Conservation (phyloP, 2,329 filamentous ascomycete species). For the Colletotrichum sp. region DNA sequence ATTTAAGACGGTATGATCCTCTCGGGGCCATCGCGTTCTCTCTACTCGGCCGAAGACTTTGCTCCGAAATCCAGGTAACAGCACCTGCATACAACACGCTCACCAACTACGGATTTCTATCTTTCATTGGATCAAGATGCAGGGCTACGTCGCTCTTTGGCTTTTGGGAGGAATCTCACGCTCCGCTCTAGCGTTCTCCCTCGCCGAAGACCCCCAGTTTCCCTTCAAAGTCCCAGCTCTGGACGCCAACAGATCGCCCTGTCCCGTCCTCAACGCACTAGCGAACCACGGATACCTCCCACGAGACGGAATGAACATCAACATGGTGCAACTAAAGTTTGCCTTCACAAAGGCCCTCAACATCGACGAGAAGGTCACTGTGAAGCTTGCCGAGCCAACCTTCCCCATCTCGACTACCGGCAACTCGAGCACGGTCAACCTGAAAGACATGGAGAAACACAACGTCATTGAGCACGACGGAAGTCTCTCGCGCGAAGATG, state of each 20-base stretch:
- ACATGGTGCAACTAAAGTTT: constrained; percentile 2
- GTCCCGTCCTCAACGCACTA: constrained; percentile 47
- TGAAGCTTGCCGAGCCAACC: constrained; percentile 33
- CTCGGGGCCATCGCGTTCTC: accelerated
- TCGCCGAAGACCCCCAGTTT: neutral
- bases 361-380: neutral
- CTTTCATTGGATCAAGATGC: neutral
- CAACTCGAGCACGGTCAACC: constrained; percentile 19
- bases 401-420: constrained; percentile 20
- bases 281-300: constrained; percentile 47
- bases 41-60: neutral
- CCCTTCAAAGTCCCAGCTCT: neutral
- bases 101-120: neutral
- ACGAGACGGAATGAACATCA: constrained; percentile 41
- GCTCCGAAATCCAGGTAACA: neutral
- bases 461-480: constrained; percentile 35
- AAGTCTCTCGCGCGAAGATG: constrained; percentile 30
- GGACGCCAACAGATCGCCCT: constrained; percentile 28
- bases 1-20: neutral
- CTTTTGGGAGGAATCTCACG: neutral
- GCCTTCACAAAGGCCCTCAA: neutral
- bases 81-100: neutral
- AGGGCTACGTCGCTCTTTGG: neutral
- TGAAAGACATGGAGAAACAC: constrained; percentile 16
- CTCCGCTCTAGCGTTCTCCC: neutral